Evolutionary conservation across 495 filamentous ascomycete genomes (phyloP), one percentile per base, ranked within the genome.

Genomic region (Niebla homalea): DNA sequence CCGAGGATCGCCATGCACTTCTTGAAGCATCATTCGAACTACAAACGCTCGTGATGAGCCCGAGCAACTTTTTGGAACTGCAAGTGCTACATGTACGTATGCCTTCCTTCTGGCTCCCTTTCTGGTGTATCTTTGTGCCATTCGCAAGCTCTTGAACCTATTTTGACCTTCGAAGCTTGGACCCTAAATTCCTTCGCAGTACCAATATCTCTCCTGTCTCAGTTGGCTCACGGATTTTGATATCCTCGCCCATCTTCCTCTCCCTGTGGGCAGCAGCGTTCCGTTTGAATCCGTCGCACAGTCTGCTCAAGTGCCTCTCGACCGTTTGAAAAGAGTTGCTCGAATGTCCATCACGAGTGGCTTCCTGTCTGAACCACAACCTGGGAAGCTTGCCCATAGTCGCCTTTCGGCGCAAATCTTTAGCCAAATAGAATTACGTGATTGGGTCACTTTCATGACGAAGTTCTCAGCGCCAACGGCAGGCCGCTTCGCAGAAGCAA

Each of bases 381-480:
- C 37, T 3, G 19, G 12, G 15, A 16, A 40, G n/a, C 11, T 40
- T 3, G 37, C 37, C 19, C 37, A 40, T 12, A 40, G 37, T 12
- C 3, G 37, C 37, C 15, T 40, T 20, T 40, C 37, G 19, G 3
- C 11, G 37, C n/a, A 40, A 11, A 3, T 40, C 19, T 16, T 20
- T 16, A 5, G 5, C 19, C 37, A 40, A 20, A 11, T 5, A 20
- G 37, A 20, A 5, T 20, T 40, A 5, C 37, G 37, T 3, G 37
- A 40, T 11, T 62, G 50, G 56, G 58, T 58, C 5, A 21, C 16
- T 4, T 59, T 52, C 51, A 57, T 59, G 44, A 43, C 43, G 12
- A 42, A 54, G 10, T 22, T 19, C 6, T 58, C 59, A 1, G 48
- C 41, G 2, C 52, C 59, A 5, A 50, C 45, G 0, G 57, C 63